A percentile compares a stretch with the other conserved stretches of the same genome.
Evolutionary conservation across 2,329 filamentous ascomycete genomes (phyloP).

Genomic region (Colletotrichum filicis): DNA sequence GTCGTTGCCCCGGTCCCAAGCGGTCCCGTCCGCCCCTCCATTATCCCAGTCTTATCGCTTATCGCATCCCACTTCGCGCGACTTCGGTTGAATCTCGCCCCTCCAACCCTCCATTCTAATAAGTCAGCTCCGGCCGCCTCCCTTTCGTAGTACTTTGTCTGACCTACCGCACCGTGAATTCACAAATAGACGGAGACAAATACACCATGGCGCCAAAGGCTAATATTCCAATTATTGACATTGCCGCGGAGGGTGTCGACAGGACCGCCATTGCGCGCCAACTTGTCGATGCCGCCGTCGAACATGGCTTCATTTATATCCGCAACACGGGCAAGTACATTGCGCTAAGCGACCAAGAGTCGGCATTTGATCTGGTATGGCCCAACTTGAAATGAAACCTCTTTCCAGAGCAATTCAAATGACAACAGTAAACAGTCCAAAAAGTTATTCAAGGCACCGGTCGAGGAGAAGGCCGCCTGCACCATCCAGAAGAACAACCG

Average conservation of each 20-base stretch:
- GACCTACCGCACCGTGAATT: background rate
- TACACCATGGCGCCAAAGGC: constrained; percentile 47
- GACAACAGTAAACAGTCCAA: constrained; percentile 62
- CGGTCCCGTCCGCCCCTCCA: constrained; percentile 22
- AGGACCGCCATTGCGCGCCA: constrained; percentile 69
- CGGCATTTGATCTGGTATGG: constrained; percentile 79
- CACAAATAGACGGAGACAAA: background rate
- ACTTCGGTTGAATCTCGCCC: constrained; percentile 12
- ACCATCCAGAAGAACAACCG: constrained; percentile 84
- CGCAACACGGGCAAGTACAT: constrained; percentile 79
- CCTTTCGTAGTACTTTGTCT: background rate
- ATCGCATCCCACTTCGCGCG: constrained; percentile 34
- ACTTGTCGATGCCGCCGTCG: constrained; percentile 82
- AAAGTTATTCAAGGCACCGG: constrained; percentile 77
- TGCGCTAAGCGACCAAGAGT: constrained; percentile 70
- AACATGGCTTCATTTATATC: constrained; percentile 91
- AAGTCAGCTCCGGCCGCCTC: background rate
- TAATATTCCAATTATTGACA: constrained; percentile 84
- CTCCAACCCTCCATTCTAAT: constrained; percentile 4
- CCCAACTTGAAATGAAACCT: background rate
- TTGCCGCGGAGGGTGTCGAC: constrained; percentile 69
- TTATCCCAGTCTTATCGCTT: constrained; percentile 34
- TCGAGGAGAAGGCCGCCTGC: constrained; percentile 78
- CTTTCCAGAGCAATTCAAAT: background rate
- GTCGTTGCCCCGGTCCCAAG: constrained; percentile 1